Base-by-base conservation (phyloP, 306 rosid species). In the Castanea mollissima region DNA sequence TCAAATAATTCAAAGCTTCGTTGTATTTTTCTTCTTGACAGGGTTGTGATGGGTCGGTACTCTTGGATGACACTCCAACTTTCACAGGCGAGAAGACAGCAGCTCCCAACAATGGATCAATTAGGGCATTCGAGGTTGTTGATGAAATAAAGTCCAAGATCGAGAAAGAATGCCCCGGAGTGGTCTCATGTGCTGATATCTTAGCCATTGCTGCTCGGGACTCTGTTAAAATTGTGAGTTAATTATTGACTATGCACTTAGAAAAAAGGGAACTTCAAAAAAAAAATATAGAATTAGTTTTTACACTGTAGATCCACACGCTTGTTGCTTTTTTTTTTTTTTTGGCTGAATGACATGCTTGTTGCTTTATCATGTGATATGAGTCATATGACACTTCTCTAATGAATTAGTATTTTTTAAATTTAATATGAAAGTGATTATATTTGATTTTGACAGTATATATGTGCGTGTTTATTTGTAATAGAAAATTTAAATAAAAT, bases 1-100 rank as follows among this genome's bases (percentile, higher is more conserved):
- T 46, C 54, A 12, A 46, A 46, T 46, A 2, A 67, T 67, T 18
- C 2, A 21, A 31, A 18, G 13, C 11, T 19, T 11, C 3, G 25
- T 67, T 34, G 71, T 23, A 34, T 77, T 38, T 11, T 74, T 51
- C 1, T 15, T 74, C 31, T 19, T 55, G 44, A 60, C 83, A 94
- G 97, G 98, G 98, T 3, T 94, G 98, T 32, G 98, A 94, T 74
- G 97, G 91, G 10, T 94, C 97, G 15, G 11, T 94, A 60, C 86
- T 94, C 3, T 78, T 94, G 75, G 98, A 88, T 71, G 97, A 92
- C 81, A 89, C 89, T 32, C 31, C 89, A 3, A 68, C 85, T 0
- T 84, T 89, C 71, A 85, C 2, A 15, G 94, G 98, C 18, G 98
- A 94, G 82, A 90, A 94, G 49, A 92, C 91, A 1, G 98, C 98